phyloP scores from a whole-genome alignment of 2,329 filamentous ascomycete genomes.

The Monascus ruber region DNA sequence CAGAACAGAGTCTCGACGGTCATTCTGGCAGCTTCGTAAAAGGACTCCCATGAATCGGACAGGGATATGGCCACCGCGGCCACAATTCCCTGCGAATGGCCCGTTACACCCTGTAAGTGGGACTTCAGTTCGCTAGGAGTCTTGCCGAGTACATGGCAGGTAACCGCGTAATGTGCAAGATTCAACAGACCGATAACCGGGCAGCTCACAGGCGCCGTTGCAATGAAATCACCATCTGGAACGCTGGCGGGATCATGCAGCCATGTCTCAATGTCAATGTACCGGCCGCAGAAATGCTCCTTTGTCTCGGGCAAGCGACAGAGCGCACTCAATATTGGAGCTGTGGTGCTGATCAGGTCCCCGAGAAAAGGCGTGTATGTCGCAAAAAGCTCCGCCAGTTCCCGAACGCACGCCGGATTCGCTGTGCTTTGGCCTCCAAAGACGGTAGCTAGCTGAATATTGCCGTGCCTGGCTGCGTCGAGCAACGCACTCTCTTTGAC shows the following conservation, averaged over 20 bases:
- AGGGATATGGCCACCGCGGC: constrained; percentile 23
- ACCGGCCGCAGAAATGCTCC: not conserved
- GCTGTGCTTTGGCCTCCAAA: constrained; percentile 12
- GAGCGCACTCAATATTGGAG: too few species aligned
- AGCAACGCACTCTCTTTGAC: not conserved
- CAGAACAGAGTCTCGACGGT: constrained; percentile 23
- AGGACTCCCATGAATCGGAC: constrained; percentile 22
- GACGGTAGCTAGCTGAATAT: constrained; percentile 6
- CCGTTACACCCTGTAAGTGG: constrained; percentile 16
- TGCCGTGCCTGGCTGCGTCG: not conserved
- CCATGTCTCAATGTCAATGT: constrained; percentile 8
- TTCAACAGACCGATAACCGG: constrained; percentile 27
- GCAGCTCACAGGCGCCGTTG: constrained; percentile 28
- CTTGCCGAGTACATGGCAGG: constrained; percentile 16
- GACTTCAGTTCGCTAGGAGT: constrained; percentile 19
- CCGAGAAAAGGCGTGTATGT: constrained; percentile 8
- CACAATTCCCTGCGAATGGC: constrained; percentile 30
- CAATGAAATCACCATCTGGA: constrained; percentile 21
- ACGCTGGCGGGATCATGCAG: constrained; percentile 12
- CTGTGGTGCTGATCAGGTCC: not conserved
- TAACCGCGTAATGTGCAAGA: constrained; percentile 19
- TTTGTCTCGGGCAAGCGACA: too few species aligned
- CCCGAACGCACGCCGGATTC: constrained; percentile 6
- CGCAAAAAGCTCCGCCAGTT: constrained; percentile 6
- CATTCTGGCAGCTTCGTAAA: constrained; percentile 14